A percentile compares a stretch with the other conserved stretches of the same genome.
Conservation (phyloP, 129 eudicot genomes). For the Tagetes patula region DNA sequence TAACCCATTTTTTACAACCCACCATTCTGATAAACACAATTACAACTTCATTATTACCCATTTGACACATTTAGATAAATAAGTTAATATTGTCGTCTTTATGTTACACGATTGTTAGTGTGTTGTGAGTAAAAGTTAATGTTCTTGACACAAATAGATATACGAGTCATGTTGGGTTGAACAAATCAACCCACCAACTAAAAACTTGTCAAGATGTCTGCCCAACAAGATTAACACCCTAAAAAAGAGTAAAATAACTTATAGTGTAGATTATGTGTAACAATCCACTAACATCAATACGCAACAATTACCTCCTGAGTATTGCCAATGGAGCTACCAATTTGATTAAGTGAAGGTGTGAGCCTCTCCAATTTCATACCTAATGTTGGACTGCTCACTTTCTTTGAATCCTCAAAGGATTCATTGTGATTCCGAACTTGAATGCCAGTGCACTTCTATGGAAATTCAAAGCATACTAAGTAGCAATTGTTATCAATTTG, state of each 20-base stretch:
- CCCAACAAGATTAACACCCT: too few species aligned
- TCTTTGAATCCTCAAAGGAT: slow-evolving; percentile 33
- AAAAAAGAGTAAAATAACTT: neutral
- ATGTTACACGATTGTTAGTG: too few species aligned
- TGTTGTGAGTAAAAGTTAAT: too few species aligned
- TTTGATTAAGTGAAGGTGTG: slow-evolving; percentile 55
- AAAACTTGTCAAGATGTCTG: too few species aligned
- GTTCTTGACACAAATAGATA: too few species aligned
- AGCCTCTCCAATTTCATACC: slow-evolving; percentile 46
- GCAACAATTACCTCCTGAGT: slow-evolving; percentile 58
- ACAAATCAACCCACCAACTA: too few species aligned
- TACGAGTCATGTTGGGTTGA: too few species aligned
- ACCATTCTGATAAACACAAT: too few species aligned
- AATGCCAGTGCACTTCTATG: slow-evolving; percentile 24
- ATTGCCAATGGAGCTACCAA: slow-evolving; percentile 63
- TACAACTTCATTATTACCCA: too few species aligned
- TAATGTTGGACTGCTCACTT: slow-evolving; percentile 39
- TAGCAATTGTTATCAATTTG: neutral
- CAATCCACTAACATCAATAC: neutral
- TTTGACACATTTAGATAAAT: too few species aligned
- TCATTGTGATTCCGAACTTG: slow-evolving; percentile 33
- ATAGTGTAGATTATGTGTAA: neutral
- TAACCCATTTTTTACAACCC: too few species aligned
- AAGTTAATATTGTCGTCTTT: too few species aligned
- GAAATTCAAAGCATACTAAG: neutral